Evolutionary conservation across 1,284 basidiomycete genomes (phyloP).

Genomic region (Leccinum fallax): DNA sequence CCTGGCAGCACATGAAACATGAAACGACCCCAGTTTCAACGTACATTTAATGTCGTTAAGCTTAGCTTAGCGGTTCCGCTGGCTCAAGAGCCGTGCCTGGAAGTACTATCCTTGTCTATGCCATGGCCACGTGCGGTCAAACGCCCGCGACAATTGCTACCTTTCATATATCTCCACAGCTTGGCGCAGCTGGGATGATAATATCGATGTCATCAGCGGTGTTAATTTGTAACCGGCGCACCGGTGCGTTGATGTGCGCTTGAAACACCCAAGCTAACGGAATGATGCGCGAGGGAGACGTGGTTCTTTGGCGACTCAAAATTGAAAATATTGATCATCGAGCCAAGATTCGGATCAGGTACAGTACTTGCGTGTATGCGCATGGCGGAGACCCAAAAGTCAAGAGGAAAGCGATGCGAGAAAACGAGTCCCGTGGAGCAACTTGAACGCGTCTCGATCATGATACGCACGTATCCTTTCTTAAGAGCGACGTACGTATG

Average conservation of each 20-base stretch:
- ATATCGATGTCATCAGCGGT: background rate
- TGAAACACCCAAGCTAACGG: background rate
- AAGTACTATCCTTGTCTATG: background rate
- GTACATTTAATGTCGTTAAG: background rate
- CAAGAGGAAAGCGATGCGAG: background rate
- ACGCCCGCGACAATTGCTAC: background rate
- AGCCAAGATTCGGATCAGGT: background rate
- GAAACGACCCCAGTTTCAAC: background rate
- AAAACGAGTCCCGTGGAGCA: background rate
- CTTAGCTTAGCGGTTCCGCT: background rate
- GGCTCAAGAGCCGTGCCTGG: background rate
- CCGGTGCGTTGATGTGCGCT: background rate
- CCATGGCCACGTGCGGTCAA: background rate
- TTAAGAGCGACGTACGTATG: constrained; percentile 21
- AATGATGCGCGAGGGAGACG: background rate
- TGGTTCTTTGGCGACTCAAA: background rate
- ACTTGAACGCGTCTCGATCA: background rate
- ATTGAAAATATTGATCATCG: background rate
- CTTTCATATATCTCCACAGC: background rate
- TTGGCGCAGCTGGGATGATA: background rate
- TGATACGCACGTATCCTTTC: background rate
- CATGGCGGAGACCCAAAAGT: background rate
- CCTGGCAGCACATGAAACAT: background rate
- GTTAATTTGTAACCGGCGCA: background rate
- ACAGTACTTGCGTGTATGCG: no score